Conservation (phyloP, 108 stramenopile species). For the Conticribra guillardii region DNA sequence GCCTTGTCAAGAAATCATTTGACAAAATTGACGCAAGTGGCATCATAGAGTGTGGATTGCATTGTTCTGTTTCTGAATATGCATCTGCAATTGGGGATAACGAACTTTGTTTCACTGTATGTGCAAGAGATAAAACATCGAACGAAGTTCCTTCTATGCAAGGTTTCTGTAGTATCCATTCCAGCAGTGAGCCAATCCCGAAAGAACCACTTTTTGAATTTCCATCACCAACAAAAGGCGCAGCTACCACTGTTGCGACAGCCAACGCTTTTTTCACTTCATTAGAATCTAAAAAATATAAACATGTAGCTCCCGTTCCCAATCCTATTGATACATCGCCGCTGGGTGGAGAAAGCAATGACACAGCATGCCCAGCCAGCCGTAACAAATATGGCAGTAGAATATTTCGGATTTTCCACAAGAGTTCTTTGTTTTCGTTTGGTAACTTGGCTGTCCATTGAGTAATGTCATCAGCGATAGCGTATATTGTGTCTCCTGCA, state of each 20-base stretch:
- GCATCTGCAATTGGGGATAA: slow-evolving; percentile 6
- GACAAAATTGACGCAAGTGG: slow-evolving; percentile 5
- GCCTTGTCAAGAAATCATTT: slow-evolving; percentile 29
- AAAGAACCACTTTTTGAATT: slow-evolving; percentile 28
- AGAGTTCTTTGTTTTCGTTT: slow-evolving; percentile 13
- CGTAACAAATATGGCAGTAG: slow-evolving; percentile 34
- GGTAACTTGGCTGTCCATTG: slow-evolving; percentile 22
- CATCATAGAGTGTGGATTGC: not conserved
- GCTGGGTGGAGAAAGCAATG: too few relatives aligned
- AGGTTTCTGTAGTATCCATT: slow-evolving; percentile 16
- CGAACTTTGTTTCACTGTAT: slow-evolving; percentile 16
- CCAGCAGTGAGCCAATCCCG: slow-evolving; percentile 36
- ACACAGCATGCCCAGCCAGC: slow-evolving; percentile 20
- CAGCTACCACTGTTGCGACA: slow-evolving; percentile 30
- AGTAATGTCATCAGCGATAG: slow-evolving; percentile 17
- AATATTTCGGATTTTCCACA: slow-evolving; percentile 27
- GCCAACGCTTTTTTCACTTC: slow-evolving; percentile 14
- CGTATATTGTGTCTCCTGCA: slow-evolving; percentile 2
- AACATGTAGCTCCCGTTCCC: not conserved
- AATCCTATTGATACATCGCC: not conserved
- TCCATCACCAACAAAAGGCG: slow-evolving; percentile 44
- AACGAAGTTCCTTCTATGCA: not conserved
- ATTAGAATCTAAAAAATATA: not conserved
- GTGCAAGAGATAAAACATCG: slow-evolving; percentile 27
- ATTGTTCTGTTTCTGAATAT: not conserved